Conservation (phyloP, 768 basidiomycete species). For the Austroboletus eburneus region DNA sequence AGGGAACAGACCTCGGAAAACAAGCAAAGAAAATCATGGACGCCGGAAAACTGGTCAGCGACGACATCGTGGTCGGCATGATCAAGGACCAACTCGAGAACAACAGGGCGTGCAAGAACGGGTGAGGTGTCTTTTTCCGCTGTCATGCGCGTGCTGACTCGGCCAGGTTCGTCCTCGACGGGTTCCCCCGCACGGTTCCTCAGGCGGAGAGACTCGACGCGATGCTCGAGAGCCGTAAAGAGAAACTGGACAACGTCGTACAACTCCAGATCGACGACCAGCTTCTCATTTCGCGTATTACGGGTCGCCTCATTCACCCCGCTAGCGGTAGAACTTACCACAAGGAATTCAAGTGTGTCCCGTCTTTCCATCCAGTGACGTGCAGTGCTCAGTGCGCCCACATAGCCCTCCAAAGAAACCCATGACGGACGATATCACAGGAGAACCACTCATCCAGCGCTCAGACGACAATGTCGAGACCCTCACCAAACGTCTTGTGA, state of each 20-base stretch:
- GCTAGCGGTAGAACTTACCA: conserved; percentile 91
- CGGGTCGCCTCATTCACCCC: conserved; percentile 91
- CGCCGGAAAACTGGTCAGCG: conserved; percentile 87
- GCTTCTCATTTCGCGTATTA: conserved; percentile 95
- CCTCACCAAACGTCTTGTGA: conserved; percentile 77
- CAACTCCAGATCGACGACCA: conserved; percentile 92
- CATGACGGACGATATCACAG: conserved; percentile 91
- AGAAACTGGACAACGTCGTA: conserved; percentile 89
- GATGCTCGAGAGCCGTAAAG: conserved; percentile 80
- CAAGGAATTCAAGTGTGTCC: conserved; percentile 84
- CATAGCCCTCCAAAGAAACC: conserved; percentile 93
- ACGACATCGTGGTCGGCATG: conserved; percentile 97
- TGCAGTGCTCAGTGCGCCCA: conserved; percentile 7
- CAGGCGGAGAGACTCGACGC: conserved; percentile 94
- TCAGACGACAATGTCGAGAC: conserved; percentile 98
- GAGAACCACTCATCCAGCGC: conserved; percentile 94
- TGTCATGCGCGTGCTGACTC: neutral
- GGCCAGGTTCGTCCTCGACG: conserved; percentile 91
- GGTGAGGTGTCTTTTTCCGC: conserved; percentile 52
- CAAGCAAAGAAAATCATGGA: conserved; percentile 99
- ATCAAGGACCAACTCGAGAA: conserved; percentile 93
- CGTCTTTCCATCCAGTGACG: neutral
- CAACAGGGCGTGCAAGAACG: conserved; percentile 91
- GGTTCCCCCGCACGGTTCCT: conserved; percentile 97
- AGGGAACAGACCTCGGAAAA: conserved; percentile 83